phyloP scores from a whole-genome alignment of 2,329 filamentous ascomycete species.

The Neonectria ditissima region DNA sequence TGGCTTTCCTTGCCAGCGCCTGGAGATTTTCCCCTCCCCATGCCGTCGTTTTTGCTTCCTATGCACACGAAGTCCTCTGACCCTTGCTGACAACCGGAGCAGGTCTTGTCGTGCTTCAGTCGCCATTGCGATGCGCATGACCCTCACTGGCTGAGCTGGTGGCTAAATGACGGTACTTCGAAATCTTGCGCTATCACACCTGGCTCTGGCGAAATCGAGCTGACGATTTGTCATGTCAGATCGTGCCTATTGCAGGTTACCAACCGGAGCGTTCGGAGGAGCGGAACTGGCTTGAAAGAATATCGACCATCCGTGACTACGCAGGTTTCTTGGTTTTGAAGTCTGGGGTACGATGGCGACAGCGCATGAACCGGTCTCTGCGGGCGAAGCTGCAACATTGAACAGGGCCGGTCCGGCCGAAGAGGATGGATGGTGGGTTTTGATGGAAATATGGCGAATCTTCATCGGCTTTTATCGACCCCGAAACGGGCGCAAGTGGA shows the following conservation, averaged over 20 bases:
- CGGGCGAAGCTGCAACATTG: conserved; percentile 43
- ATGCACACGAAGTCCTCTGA: conserved; percentile 65
- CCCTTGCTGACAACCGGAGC: conserved; percentile 63
- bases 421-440: conserved; percentile 17
- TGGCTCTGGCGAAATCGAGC: background rate
- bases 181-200: background rate
- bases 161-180: conserved; percentile 68
- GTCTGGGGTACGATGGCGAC: conserved; percentile 57
- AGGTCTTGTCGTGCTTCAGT: conserved; percentile 70
- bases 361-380: conserved; percentile 52
- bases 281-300: conserved; percentile 59
- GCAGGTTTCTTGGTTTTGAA: conserved; percentile 64
- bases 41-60: conserved; percentile 70
- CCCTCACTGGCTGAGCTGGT: conserved; percentile 68
- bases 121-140: conserved; percentile 69
- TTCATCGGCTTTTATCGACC: background rate
- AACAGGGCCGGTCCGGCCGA: conserved; percentile 4
- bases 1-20: conserved; percentile 65
- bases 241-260: conserved; percentile 68
- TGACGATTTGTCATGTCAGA: conserved; percentile 48
- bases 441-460: conserved; percentile 7
- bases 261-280: conserved; percentile 65
- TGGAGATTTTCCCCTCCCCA: conserved; percentile 70
- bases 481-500: conserved; percentile 11
- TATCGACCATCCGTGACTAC: conserved; percentile 71